Percentiles rank a stretch among this genome's conserved stretches.
Evolutionary conservation across 2,329 filamentous ascomycete species (phyloP).

Genomic region (Xenosphaeropsis pyriputrescens): DNA sequence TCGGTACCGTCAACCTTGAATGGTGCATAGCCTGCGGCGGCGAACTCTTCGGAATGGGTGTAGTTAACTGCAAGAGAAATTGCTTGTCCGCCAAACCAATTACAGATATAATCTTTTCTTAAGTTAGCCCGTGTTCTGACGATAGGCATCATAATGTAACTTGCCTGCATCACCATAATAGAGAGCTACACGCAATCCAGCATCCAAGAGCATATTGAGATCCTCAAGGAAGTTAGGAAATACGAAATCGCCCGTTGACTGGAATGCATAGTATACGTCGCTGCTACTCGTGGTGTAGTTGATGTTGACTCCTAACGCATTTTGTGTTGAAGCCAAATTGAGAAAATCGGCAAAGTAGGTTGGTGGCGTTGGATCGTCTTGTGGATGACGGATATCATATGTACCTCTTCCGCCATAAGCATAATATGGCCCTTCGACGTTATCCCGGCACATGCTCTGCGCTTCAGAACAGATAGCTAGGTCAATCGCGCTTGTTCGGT

Average conservation of each 20-base stretch:
- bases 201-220: constrained; percentile 28
- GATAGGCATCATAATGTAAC: constrained; percentile 6
- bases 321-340: constrained; percentile 24
- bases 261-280: constrained; percentile 28
- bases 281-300: constrained; percentile 22
- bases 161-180: constrained; percentile 37
- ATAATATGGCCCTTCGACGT: constrained; percentile 28
- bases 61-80: constrained; percentile 35
- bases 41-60: constrained; percentile 29
- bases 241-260: constrained; percentile 39
- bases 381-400: constrained; percentile 37
- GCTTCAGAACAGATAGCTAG: constrained; percentile 33
- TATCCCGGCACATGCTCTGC: constrained; percentile 36
- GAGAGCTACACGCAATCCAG: constrained; percentile 32
- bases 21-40: constrained; percentile 36
- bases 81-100: constrained; percentile 36
- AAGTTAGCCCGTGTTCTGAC: constrained; percentile 2
- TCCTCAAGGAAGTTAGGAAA: constrained; percentile 40
- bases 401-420: constrained; percentile 23
- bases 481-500: constrained; percentile 21
- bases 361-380: constrained; percentile 33
- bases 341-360: constrained; percentile 31
- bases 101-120: constrained; percentile 9
- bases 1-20: constrained; percentile 36
- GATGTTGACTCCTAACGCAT: constrained; percentile 31